phyloP scores from a whole-genome alignment of 2,329 filamentous ascomycete species.

The Gnomoniopsis sp. region DNA sequence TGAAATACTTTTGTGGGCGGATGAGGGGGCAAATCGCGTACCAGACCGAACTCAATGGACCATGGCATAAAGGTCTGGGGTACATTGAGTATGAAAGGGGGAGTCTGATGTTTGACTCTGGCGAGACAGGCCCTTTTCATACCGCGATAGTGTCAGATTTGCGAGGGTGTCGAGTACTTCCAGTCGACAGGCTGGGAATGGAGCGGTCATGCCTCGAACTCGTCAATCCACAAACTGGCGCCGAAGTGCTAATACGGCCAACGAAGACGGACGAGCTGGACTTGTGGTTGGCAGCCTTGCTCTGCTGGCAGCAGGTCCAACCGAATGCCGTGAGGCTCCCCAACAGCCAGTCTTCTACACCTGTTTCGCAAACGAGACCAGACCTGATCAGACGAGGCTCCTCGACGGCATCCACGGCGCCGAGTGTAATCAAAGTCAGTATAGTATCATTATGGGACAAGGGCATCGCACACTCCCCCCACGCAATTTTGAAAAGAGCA shows the following conservation, averaged over 20 bases:
- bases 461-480: conserved; percentile 53
- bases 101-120: conserved; percentile 70
- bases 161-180: conserved; percentile 67
- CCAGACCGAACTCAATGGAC: conserved; percentile 55
- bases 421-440: conserved; percentile 83
- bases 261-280: conserved; percentile 65
- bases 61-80: conserved; percentile 70
- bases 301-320: conserved; percentile 77
- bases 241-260: conserved; percentile 65
- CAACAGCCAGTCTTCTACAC: conserved; percentile 15
- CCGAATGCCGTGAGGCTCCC: conserved; percentile 50
- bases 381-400: conserved; percentile 42
- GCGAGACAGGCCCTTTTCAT: conserved; percentile 62
- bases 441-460: conserved; percentile 91
- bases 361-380: conserved; percentile 26
- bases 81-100: conserved; percentile 76
- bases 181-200: conserved; percentile 46
- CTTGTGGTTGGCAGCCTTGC: conserved; percentile 73
- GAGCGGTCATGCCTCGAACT: conserved; percentile 53
- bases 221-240: conserved; percentile 47
- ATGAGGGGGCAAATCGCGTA: conserved; percentile 80
- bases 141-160: conserved; percentile 69
- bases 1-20: conserved; percentile 73
- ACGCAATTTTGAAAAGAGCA: conserved; percentile 53
- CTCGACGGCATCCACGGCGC: conserved; percentile 29